Conservation (phyloP, 23 red algal genomes). For the Gracilaria gracilis region DNA sequence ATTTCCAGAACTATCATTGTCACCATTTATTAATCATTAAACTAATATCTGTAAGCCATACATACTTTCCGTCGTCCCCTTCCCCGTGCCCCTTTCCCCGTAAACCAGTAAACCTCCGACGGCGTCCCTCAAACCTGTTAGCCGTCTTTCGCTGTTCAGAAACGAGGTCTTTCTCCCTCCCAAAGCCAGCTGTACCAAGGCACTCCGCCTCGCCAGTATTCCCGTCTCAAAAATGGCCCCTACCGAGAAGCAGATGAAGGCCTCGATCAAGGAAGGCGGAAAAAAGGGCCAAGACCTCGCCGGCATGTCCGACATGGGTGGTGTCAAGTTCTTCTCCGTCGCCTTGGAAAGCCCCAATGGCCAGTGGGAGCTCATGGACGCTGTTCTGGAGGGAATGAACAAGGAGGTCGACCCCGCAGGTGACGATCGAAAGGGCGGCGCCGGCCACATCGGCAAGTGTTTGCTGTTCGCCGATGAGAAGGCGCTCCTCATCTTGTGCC, state of each 20-base stretch:
- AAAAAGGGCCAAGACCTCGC: conserved; percentile 76
- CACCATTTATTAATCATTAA: too few species aligned
- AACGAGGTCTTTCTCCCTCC: not conserved
- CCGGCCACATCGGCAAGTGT: conserved; percentile 65
- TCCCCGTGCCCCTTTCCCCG: too few species aligned
- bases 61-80: too few species aligned
- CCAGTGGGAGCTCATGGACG: conserved; percentile 58
- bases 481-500: conserved; percentile 47
- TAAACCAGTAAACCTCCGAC: too few species aligned
- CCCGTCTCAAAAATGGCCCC: conserved; percentile 6
- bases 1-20: too few species aligned
- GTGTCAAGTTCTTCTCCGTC: conserved; percentile 72
- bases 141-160: not conserved
- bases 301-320: conserved; percentile 67
- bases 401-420: conserved; percentile 57
- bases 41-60: too few species aligned
- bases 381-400: conserved; percentile 75
- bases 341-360: conserved; percentile 47
- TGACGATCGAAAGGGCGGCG: conserved; percentile 69
- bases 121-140: too few species aligned
- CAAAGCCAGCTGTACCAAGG: not conserved
- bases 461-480: conserved; percentile 58
- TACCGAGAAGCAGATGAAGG: conserved; percentile 58
- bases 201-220: not conserved
- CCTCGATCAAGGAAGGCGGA: conserved; percentile 71